phyloP scores from a whole-genome alignment of 2,329 filamentous ascomycete species.

The Canariomyces notabilis region DNA sequence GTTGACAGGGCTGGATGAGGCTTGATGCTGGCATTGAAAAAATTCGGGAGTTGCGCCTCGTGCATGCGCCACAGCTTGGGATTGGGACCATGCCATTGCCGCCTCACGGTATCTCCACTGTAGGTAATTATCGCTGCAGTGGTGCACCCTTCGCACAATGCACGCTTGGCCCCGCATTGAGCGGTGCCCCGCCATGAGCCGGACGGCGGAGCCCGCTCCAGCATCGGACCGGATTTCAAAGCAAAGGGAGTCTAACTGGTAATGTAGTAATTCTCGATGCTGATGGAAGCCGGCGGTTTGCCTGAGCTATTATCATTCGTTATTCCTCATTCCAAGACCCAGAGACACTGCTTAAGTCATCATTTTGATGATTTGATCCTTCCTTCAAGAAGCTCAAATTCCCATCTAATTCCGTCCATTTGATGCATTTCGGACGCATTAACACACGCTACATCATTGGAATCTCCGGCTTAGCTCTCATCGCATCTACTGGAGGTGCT shows the following conservation, averaged over 20 bases:
- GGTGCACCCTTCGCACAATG: background rate
- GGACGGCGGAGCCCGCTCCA: background rate
- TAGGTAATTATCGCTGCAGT: no score
- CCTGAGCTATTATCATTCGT: background rate
- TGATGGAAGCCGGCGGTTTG: background rate
- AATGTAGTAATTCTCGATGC: background rate
- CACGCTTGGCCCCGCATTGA: conserved; percentile 2
- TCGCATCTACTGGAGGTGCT: conserved; percentile 24
- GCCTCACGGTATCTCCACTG: no score
- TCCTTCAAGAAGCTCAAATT: background rate
- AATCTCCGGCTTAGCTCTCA: conserved; percentile 20
- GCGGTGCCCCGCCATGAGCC: conserved; percentile 10
- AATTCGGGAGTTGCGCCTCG: conserved; percentile 14
- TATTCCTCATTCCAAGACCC: background rate
- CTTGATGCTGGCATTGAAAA: conserved; percentile 6
- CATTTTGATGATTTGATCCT: background rate
- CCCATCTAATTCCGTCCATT: background rate
- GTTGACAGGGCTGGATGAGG: conserved; percentile 13
- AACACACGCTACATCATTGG: conserved; percentile 17
- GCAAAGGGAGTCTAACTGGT: background rate
- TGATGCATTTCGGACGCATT: conserved; percentile 15
- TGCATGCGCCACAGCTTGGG: conserved; percentile 8
- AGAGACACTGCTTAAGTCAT: background rate
- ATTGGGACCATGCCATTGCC: background rate
- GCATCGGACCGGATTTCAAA: conserved; percentile 14